Evolutionary conservation across 2,329 filamentous ascomycete genomes (phyloP).

Genomic region (Paracorniculantispora psalliotae): DNA sequence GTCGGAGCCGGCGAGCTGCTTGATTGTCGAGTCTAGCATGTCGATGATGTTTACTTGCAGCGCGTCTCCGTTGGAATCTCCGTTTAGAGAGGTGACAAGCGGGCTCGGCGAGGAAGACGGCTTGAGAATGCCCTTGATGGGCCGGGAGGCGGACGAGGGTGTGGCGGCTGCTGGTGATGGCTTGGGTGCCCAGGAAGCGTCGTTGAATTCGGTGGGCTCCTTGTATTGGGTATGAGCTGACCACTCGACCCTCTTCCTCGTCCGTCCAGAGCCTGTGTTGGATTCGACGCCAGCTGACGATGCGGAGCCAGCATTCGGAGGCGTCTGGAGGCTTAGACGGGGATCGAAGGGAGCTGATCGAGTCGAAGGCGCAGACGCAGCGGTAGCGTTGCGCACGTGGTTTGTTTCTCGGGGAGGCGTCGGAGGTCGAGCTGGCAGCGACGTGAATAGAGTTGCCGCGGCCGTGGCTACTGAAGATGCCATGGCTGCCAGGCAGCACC

Average conservation of each 20-base stretch:
- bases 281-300: conserved; percentile 37
- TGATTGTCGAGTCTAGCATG: conserved; percentile 80
- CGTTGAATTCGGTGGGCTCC: conserved; percentile 43
- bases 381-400: conserved; percentile 31
- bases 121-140: conserved; percentile 73
- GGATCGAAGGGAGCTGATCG: conserved; percentile 35
- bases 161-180: conserved; percentile 37
- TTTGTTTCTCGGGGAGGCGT: conserved; percentile 58
- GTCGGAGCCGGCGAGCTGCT: conserved; percentile 72
- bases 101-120: conserved; percentile 48
- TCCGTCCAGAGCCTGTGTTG: conserved; percentile 39
- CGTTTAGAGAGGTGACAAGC: conserved; percentile 35
- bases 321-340: conserved; percentile 43
- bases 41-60: conserved; percentile 57
- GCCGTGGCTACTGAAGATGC: conserved; percentile 36
- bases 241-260: conserved; percentile 53
- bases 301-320: conserved; percentile 45
- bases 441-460: conserved; percentile 39
- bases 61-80: conserved; percentile 36
- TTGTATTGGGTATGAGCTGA: conserved; percentile 52
- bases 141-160: conserved; percentile 37
- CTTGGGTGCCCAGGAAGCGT: conserved; percentile 32
- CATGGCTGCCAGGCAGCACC: conserved; percentile 36
- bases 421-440: conserved; percentile 56
- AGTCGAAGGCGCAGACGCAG: conserved; percentile 29